These are phyloP conservation scores for Rhizomucor pusillus DNA, from an alignment of 371 early-diverging fungal genomes.

Conservation along the genomic window DNA sequence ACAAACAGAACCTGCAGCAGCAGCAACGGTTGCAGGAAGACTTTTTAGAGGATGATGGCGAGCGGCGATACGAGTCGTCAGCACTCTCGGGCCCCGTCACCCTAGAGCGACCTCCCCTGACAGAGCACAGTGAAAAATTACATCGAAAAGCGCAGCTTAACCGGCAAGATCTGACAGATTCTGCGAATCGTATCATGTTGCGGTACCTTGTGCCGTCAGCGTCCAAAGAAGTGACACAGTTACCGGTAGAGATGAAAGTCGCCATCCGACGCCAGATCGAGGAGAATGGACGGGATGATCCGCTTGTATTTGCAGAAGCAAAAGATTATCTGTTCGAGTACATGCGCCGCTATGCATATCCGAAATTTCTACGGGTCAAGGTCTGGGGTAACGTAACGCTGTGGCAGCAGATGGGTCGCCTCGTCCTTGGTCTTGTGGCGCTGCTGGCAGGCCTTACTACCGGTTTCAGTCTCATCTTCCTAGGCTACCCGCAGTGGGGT, in stretches of 20 bases:
- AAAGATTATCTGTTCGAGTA: conserved; percentile 56
- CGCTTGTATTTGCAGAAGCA: conserved; percentile 55
- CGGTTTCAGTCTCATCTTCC: conserved; percentile 55
- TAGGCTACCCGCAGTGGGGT: conserved; percentile 51
- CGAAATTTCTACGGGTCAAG: conserved; percentile 56
- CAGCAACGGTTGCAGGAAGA: conserved; percentile 3
- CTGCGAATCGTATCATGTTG: conserved; percentile 55
- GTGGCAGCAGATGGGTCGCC: conserved; percentile 50
- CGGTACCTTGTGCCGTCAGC: conserved; percentile 57
- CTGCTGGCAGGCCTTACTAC: conserved; percentile 55
- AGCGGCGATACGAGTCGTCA: neutral
- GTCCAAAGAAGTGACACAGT: conserved; percentile 43
- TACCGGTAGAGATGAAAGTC: conserved; percentile 34
- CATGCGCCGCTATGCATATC: conserved; percentile 58
- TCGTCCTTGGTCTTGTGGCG: conserved; percentile 51
- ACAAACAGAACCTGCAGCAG: neutral
- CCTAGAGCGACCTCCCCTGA: conserved; percentile 10
- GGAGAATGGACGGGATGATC: conserved; percentile 47
- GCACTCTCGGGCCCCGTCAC: conserved; percentile 2
- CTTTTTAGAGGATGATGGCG: neutral
- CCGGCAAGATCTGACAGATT: conserved; percentile 54
- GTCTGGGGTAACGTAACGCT: conserved; percentile 59
- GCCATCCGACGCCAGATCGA: conserved; percentile 37
- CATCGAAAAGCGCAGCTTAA: conserved; percentile 28
- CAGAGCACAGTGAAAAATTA: neutral